phyloP scores from a whole-genome alignment of 2,329 filamentous ascomycete genomes.

The Akanthomyces muscarius region DNA sequence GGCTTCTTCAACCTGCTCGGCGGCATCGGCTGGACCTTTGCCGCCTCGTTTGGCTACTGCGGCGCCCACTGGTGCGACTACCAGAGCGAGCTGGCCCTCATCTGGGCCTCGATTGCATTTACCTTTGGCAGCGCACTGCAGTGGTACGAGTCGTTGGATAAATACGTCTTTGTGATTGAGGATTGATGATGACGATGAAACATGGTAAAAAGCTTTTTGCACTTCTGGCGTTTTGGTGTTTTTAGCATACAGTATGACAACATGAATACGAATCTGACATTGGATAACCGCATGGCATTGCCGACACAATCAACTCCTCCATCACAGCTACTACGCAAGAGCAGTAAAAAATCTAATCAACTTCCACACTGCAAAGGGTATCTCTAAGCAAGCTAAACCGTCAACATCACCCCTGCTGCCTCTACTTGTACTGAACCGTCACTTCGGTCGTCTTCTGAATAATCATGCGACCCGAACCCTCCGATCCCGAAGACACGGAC shows the following conservation, averaged over 20 bases:
- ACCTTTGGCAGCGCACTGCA: constrained; percentile 23
- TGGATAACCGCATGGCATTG: too few species aligned
- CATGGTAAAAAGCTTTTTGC: neutral
- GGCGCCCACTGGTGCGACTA: constrained; percentile 34
- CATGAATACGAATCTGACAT: too few species aligned
- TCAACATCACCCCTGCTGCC: too few species aligned
- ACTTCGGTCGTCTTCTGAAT: constrained; percentile 3
- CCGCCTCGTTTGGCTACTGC: constrained; percentile 50
- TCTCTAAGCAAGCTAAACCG: too few species aligned
- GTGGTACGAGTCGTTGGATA: constrained; percentile 24
- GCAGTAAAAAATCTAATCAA: too few species aligned
- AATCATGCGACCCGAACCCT: neutral
- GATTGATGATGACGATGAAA: neutral
- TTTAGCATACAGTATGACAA: too few species aligned
- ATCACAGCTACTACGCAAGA: too few species aligned
- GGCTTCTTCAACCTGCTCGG: constrained; percentile 61
- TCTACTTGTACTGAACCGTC: neutral
- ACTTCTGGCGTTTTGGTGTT: neutral
- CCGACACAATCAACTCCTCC: too few species aligned
- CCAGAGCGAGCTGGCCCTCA: constrained; percentile 36
- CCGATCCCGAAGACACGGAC: neutral
- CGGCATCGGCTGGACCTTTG: constrained; percentile 57
- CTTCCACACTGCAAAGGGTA: too few species aligned
- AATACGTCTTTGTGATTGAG: constrained; percentile 20
- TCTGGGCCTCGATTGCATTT: constrained; percentile 25